These are phyloP conservation scores for Tylopilus felleus DNA, from an alignment of 768 basidiomycete genomes.

Conservation along the genomic window DNA sequence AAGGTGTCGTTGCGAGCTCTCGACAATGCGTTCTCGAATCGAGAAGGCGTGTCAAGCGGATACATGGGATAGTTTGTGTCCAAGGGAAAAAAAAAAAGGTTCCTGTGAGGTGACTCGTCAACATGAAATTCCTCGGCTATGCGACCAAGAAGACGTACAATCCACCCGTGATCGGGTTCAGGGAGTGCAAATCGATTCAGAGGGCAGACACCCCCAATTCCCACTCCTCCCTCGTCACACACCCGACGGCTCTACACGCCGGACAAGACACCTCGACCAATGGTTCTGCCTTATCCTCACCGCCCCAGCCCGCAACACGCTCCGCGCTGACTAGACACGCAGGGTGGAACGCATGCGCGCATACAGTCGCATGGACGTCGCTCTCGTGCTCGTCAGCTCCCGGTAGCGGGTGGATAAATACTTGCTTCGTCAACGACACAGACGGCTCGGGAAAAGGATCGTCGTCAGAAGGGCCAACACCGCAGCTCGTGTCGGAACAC, in stretches of 20 bases:
- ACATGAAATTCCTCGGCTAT: not conserved
- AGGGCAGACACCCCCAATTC: slow-evolving; percentile 39
- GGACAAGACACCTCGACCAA: slow-evolving; percentile 71
- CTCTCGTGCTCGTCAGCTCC: slow-evolving; percentile 8
- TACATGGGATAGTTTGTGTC: not conserved
- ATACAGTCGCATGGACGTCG: slow-evolving; percentile 35
- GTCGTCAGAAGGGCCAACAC: slow-evolving; percentile 71
- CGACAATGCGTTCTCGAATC: not conserved
- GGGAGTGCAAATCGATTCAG: slow-evolving; percentile 9
- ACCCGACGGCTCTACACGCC: slow-evolving; percentile 64
- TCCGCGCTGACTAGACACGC: slow-evolving; percentile 67
- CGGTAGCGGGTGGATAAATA: slow-evolving; percentile 23
- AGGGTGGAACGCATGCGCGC: slow-evolving; percentile 68
- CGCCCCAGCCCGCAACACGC: slow-evolving; percentile 62
- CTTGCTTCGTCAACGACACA: slow-evolving; percentile 18
- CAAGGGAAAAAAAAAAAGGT: not conserved
- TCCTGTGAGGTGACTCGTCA: not conserved
- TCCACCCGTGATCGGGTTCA: not conserved
- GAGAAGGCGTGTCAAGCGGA: slow-evolving; percentile 4
- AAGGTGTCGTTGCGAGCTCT: not conserved
- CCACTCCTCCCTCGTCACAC: slow-evolving; percentile 61
- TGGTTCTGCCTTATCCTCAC: slow-evolving; percentile 38
- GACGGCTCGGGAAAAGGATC: slow-evolving; percentile 46
- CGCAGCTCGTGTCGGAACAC: slow-evolving; percentile 71
- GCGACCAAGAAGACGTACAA: slow-evolving; percentile 1